Evolutionary conservation across 2,329 filamentous ascomycete genomes (phyloP).

Genomic region (Penicillium verrucosum): DNA sequence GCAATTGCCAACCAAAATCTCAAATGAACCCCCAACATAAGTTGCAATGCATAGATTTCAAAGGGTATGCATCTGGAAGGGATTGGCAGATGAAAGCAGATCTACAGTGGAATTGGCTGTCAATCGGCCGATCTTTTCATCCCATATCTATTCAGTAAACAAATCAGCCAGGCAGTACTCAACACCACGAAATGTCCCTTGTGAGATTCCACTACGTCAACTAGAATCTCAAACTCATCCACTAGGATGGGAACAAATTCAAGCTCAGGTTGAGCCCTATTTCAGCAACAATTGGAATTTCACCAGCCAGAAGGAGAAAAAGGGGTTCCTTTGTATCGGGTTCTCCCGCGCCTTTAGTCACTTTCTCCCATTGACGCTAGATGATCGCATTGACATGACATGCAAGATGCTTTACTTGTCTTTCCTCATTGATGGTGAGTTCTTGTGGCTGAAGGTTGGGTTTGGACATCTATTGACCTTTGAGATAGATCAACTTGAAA

Average conservation of each 20-base stretch:
- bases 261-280: conserved; percentile 17
- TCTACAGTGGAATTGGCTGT: background rate
- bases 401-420: conserved; percentile 18
- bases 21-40: background rate
- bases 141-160: background rate
- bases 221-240: conserved; percentile 15
- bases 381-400: conserved; percentile 14
- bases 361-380: conserved; percentile 13
- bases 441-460: too few species aligned
- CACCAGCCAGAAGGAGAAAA: conserved; percentile 12
- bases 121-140: background rate
- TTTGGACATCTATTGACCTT: background rate
- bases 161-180: conserved; percentile 1
- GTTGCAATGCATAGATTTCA: background rate
- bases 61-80: background rate
- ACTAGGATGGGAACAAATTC: conserved; percentile 16
- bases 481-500: conserved; percentile 18
- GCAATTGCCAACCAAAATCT: background rate
- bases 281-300: conserved; percentile 17
- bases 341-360: conserved; percentile 18
- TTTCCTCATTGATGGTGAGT: conserved; percentile 20
- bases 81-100: background rate
- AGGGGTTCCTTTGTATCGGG: conserved; percentile 13
- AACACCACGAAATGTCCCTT: background rate
- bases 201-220: conserved; percentile 2